A percentile compares a stretch with the other conserved stretches of the same genome.
phyloP scores from a whole-genome alignment of 768 basidiomycete genomes.

The Mycena vitilis region DNA sequence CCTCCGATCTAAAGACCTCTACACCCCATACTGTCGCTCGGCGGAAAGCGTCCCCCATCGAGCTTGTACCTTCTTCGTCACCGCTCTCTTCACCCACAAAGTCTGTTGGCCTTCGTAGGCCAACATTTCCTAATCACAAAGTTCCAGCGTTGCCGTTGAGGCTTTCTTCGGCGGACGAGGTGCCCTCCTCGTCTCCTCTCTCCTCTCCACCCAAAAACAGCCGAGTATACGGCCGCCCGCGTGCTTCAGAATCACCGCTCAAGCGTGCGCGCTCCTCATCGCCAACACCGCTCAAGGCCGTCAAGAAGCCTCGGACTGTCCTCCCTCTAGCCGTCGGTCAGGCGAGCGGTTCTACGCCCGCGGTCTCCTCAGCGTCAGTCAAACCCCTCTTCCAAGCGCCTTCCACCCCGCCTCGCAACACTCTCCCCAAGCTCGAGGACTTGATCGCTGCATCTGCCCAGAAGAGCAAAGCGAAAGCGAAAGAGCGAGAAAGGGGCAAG shows the following conservation, averaged over 20 bases:
- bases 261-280: constrained; percentile 32
- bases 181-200: constrained; percentile 32
- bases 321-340: background rate
- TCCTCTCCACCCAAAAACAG: constrained; percentile 41
- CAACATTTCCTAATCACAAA: constrained; percentile 3
- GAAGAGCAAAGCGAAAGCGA: constrained; percentile 31
- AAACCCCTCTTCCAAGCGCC: constrained; percentile 17
- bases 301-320: constrained; percentile 26
- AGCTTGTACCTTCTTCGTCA: constrained; percentile 44
- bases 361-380: background rate
- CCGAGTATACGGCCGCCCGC: constrained; percentile 35
- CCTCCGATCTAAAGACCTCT: constrained; percentile 63
- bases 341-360: constrained; percentile 15
- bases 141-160: constrained; percentile 2
- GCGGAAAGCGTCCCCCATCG: constrained; percentile 59
- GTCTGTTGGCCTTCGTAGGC: background rate
- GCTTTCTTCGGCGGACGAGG: constrained; percentile 13
- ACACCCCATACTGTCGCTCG: constrained; percentile 53
- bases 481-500: constrained; percentile 9
- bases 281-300: constrained; percentile 12
- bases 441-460: constrained; percentile 34
- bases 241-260: constrained; percentile 5
- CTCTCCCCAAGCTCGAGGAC: constrained; percentile 29
- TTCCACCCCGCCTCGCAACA: constrained; percentile 27
- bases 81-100: constrained; percentile 23